phyloP scores from a whole-genome alignment of 139 green algal genomes.

The Tetraselmis chui region DNA sequence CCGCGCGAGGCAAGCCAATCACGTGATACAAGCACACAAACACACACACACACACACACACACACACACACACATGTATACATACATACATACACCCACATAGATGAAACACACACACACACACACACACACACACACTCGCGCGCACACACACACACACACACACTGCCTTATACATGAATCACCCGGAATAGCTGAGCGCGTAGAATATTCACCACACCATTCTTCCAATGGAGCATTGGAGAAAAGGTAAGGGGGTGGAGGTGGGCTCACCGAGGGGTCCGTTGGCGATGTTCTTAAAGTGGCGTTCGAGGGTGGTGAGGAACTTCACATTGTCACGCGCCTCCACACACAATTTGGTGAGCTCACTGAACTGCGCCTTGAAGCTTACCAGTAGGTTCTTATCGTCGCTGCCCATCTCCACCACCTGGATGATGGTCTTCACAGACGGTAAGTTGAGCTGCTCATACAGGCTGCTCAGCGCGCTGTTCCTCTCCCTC shows the following conservation, averaged over 20 bases:
- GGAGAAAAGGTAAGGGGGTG: neutral
- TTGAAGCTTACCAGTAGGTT: conserved; percentile 65
- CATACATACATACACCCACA: too few relatives aligned
- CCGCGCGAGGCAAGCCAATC: too few relatives aligned
- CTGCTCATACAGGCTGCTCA: conserved; percentile 75
- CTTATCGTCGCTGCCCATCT: conserved; percentile 53
- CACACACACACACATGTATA: too few relatives aligned
- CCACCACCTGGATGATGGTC: conserved; percentile 47
- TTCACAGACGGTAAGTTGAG: conserved; percentile 58
- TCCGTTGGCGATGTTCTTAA: conserved; percentile 59
- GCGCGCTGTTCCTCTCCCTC: conserved; percentile 60
- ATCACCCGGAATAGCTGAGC: too few relatives aligned
- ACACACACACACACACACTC: too few relatives aligned
- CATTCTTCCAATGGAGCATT: too few relatives aligned
- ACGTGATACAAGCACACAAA: too few relatives aligned
- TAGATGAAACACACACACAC: too few relatives aligned
- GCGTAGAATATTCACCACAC: too few relatives aligned
- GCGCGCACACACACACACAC: too few relatives aligned
- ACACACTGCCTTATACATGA: too few relatives aligned
- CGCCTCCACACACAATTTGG: conserved; percentile 63
- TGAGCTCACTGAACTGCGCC: conserved; percentile 57
- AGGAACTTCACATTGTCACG: conserved; percentile 93
- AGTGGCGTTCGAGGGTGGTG: conserved; percentile 85
- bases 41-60: too few relatives aligned
- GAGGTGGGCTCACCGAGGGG: conserved; percentile 21